Evolutionary conservation across 306 rosid genomes (phyloP), one percentile per base, ranked within the genome.

Genomic region (Ochetophila trinervis): DNA sequence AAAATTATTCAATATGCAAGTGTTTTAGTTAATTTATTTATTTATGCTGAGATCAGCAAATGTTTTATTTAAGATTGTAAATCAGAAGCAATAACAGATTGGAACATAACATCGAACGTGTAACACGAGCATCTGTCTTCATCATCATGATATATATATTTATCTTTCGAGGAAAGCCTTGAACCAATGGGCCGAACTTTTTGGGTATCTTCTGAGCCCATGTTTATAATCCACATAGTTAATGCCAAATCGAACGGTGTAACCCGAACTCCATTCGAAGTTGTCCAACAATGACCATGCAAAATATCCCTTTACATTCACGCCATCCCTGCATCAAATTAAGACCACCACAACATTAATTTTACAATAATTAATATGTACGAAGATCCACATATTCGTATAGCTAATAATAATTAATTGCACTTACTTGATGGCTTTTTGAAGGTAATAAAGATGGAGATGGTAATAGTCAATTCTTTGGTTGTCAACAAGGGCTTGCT

Each of bases 111-210:
- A 27, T 27, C 3, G 32, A 27, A 27, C 4, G 32, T 27, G 32
- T 27, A 27, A 27, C 32, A 4, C 32, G 32, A 27, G 32, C 4
- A 2, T 27, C 32, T 27, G 32, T 27, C 32, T 1, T 27, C 32
- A 27, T n/a, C n/a, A n/a, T n/a, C n/a, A n/a, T n/a, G n/a, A n/a
- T 27, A 27, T 27, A 27, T 27, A 27, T 27, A 27, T 27, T 27
- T 27, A 37, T 37, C 11, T 37, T 4, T 37, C 0, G 6, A 37
- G 44, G 44, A 37, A 37, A 37, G 44, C 44, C 44, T 71, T 73
- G 76, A 84, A 84, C 94, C 94, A 87, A 16, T 65, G 73, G 12
- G 90, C 86, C 1, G 94, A 87, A n/a, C 82, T 66, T 69, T 87
- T 87, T 0, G 74, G 83, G 60, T 82, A 27, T 60, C 94, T 84